These are phyloP conservation scores for Xeromyces bisporus DNA, from an alignment of 495 filamentous ascomycete genomes.

Conservation along the genomic window DNA sequence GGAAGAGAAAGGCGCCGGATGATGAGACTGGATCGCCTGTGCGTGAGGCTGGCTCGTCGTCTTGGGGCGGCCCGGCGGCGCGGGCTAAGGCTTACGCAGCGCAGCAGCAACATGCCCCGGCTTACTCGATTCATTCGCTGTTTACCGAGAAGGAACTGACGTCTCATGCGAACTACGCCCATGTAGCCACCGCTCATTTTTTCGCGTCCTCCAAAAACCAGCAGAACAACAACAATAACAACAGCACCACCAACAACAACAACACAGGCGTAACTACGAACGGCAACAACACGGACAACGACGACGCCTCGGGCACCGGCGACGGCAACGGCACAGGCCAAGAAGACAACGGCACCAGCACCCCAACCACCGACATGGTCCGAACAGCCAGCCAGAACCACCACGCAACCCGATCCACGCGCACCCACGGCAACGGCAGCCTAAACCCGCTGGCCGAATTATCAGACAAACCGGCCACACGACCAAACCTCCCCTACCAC, in stretches of 20 bases:
- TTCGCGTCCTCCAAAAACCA: slow-evolving; percentile 29
- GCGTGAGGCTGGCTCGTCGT: slow-evolving; percentile 32
- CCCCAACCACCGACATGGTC: slow-evolving; percentile 49
- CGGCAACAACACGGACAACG: slow-evolving; percentile 29
- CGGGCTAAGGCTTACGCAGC: slow-evolving; percentile 23
- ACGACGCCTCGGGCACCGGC: slow-evolving; percentile 18
- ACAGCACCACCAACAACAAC: slow-evolving; percentile 18
- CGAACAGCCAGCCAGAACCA: slow-evolving; percentile 45
- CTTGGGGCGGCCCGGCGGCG: slow-evolving; percentile 33
- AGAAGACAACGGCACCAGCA: slow-evolving; percentile 37
- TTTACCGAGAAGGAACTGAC: slow-evolving; percentile 89
- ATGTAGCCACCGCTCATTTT: slow-evolving; percentile 44
- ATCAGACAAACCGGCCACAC: slow-evolving; percentile 44
- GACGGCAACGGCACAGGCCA: slow-evolving; percentile 30
- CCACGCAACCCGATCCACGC: slow-evolving; percentile 58
- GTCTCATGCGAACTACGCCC: slow-evolving; percentile 54
- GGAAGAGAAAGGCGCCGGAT: slow-evolving; percentile 58
- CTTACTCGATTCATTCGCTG: slow-evolving; percentile 72
- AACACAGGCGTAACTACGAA: slow-evolving; percentile 23
- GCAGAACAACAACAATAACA: neutral
- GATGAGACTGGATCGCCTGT: slow-evolving; percentile 58
- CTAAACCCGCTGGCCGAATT: slow-evolving; percentile 45
- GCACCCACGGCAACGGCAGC: slow-evolving; percentile 37
- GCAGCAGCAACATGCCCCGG: slow-evolving; percentile 27
- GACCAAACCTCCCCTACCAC: slow-evolving; percentile 47